phyloP scores from a whole-genome alignment of 2,329 filamentous ascomycete genomes.

The Thermoascus crustaceus region DNA sequence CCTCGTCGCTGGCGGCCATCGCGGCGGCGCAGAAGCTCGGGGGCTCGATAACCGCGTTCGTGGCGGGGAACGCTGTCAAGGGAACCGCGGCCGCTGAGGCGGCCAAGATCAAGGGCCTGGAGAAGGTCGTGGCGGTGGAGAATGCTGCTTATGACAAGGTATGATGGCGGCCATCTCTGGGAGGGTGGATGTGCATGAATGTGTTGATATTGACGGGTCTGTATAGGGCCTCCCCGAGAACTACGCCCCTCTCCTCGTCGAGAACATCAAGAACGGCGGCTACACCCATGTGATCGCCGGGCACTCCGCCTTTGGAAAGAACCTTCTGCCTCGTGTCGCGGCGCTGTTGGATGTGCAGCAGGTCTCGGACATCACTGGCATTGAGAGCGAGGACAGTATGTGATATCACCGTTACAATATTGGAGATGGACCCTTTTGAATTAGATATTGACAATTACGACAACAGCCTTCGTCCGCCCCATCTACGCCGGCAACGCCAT shows the following conservation, averaged over 20 bases:
- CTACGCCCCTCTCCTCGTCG: slow-evolving; percentile 83
- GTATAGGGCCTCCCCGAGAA: slow-evolving; percentile 78
- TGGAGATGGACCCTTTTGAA: no score
- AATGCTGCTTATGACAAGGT: slow-evolving; percentile 91
- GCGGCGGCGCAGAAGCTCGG: slow-evolving; percentile 81
- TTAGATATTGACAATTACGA: slow-evolving; percentile 14
- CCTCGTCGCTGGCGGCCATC: slow-evolving; percentile 73
- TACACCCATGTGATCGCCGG: slow-evolving; percentile 87
- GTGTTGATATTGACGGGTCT: slow-evolving; percentile 10
- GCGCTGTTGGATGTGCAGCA: slow-evolving; percentile 88
- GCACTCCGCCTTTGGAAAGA: slow-evolving; percentile 96
- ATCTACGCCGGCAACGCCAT: slow-evolving; percentile 98
- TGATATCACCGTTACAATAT: slow-evolving; percentile 7
- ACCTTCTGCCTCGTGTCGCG: slow-evolving; percentile 80
- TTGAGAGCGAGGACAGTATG: slow-evolving; percentile 78
- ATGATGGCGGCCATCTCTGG: slow-evolving; percentile 7
- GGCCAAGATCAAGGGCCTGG: slow-evolving; percentile 79
- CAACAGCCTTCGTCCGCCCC: slow-evolving; percentile 72
- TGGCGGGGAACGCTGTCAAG: slow-evolving; percentile 74
- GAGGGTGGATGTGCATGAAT: background rate
- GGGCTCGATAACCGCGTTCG: slow-evolving; percentile 74
- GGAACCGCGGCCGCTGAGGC: slow-evolving; percentile 66
- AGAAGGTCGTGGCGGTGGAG: slow-evolving; percentile 84
- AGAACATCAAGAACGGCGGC: slow-evolving; percentile 93
- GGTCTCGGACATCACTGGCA: slow-evolving; percentile 79